Evolutionary conservation across 2,329 filamentous ascomycete species (phyloP).

Genomic region (Penicillium sp.): DNA sequence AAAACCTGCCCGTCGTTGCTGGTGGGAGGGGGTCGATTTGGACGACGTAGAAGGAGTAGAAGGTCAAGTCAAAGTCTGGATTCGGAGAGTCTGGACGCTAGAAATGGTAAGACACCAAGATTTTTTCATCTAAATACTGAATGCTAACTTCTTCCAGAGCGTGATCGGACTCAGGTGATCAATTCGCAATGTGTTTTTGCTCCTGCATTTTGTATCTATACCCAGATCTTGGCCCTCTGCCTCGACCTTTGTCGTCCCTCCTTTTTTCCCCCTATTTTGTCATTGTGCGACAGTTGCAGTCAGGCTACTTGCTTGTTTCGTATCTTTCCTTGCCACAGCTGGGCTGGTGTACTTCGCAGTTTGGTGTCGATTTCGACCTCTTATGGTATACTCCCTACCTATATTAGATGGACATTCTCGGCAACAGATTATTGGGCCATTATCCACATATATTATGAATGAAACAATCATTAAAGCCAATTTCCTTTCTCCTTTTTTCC

Average conservation of each 20-base stretch:
- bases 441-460: conserved; percentile 11
- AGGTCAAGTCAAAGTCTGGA: conserved; percentile 95
- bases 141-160: conserved; percentile 53
- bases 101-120: conserved; percentile 67
- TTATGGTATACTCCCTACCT: conserved; percentile 12
- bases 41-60: conserved; percentile 86
- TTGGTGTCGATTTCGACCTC: conserved; percentile 11
- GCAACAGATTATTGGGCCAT: background rate
- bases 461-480: background rate
- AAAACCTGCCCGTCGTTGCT: conserved; percentile 92
- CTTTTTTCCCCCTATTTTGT: conserved; percentile 8
- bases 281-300: background rate
- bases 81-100: conserved; percentile 93
- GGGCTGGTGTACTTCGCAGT: conserved; percentile 20
- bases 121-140: background rate
- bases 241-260: conserved; percentile 13
- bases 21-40: conserved; percentile 98
- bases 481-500: background rate
- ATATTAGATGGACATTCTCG: conserved; percentile 8
- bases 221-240: conserved; percentile 22
- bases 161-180: conserved; percentile 72
- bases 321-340: conserved; percentile 10
- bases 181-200: conserved; percentile 3
- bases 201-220: conserved; percentile 15
- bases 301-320: conserved; percentile 1